phyloP scores from a whole-genome alignment of 805 yeast genomes.

The Starmerella davenportii region DNA sequence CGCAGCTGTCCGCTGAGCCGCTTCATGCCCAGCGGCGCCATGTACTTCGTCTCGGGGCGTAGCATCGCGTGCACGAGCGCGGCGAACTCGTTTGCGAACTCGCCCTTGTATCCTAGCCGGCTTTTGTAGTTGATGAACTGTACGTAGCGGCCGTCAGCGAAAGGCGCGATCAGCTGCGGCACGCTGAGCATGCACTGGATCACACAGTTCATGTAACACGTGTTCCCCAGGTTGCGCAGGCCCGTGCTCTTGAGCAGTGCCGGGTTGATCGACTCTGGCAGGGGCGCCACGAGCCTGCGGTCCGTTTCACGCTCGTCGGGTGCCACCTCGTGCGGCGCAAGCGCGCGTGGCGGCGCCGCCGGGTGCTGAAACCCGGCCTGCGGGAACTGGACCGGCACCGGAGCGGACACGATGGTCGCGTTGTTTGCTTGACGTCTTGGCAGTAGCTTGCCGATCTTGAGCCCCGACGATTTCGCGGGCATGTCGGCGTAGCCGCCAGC shows the following conservation, averaged over 20 bases:
- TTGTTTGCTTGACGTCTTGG: not conserved
- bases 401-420: not conserved
- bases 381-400: not conserved
- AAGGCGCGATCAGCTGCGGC: slow-evolving; percentile 42
- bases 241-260: slow-evolving; percentile 40
- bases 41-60: slow-evolving; percentile 20
- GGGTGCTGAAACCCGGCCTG: not conserved
- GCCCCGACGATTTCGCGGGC: not conserved
- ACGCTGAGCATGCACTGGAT: slow-evolving; percentile 75
- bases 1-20: slow-evolving; percentile 42
- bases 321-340: not conserved
- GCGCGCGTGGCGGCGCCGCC: not conserved
- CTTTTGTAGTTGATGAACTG: slow-evolving; percentile 56
- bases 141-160: slow-evolving; percentile 41
- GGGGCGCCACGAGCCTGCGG: not conserved
- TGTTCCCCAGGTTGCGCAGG: slow-evolving; percentile 64
- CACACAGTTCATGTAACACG: slow-evolving; percentile 83
- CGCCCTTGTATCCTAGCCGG: slow-evolving; percentile 64
- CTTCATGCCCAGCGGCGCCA: slow-evolving; percentile 50
- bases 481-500: not conserved
- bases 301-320: not conserved
- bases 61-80: slow-evolving; percentile 36
- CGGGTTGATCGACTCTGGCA: not conserved
- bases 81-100: slow-evolving; percentile 51
- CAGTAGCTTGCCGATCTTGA: not conserved